phyloP scores from a whole-genome alignment of 345 rosid genomes.

The Pistacia atlantica region DNA sequence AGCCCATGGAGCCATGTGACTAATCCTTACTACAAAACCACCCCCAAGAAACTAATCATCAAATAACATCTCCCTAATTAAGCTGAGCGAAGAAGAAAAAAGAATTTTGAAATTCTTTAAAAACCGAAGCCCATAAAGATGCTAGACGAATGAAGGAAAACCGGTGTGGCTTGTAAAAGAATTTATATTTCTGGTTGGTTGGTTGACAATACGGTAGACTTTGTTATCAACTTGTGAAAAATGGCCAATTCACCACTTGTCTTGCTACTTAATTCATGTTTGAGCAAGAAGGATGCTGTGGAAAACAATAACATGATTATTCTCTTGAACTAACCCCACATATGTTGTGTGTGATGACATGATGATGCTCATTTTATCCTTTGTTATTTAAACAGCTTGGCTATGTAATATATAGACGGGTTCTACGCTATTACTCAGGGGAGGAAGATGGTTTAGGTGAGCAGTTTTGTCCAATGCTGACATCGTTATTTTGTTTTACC shows the following conservation, averaged over 20 bases:
- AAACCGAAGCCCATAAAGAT: too few species aligned
- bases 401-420: conserved; percentile 82
- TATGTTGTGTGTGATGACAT: not conserved
- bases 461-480: conserved; percentile 11
- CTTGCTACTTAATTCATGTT: not conserved
- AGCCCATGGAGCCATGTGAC: too few species aligned
- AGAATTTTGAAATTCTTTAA: too few species aligned
- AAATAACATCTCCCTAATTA: too few species aligned
- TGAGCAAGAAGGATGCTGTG: not conserved
- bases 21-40: too few species aligned
- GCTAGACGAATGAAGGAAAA: not conserved
- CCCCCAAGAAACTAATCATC: too few species aligned
- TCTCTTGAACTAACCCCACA: not conserved
- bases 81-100: too few species aligned
- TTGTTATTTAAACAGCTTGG: conserved; percentile 57
- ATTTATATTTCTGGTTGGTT: conserved; percentile 2
- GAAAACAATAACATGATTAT: conserved; percentile 6
- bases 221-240: not conserved
- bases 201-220: not conserved
- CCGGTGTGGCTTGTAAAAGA: not conserved
- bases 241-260: not conserved
- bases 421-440: conserved; percentile 89
- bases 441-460: conserved; percentile 94
- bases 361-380: conserved; percentile 13
- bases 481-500: not conserved